Evolutionary conservation across 164 flowering plant species (phyloP), one percentile per base, ranked within the genome.

Genomic region (Warburgia ugandensis): DNA sequence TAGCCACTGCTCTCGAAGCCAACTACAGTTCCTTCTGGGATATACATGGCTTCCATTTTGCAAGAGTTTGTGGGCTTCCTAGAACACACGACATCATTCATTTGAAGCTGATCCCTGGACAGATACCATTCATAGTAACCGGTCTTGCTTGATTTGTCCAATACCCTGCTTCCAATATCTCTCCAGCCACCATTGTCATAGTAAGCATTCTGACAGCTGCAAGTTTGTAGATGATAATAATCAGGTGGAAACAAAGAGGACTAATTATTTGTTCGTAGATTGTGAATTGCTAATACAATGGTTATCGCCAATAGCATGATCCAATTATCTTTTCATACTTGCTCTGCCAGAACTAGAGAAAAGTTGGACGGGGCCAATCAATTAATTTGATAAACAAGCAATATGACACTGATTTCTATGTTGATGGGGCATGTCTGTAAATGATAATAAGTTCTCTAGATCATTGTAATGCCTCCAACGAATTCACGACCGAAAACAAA

Each of bases 41-140:
- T 58, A 22, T 68, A 68, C 92, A 87, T 87, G 67, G 60, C 85
- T 59, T 81, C 86, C 16, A 60, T 65, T 56, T 72, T 83, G 78
- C 71, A 68, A 8, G 86, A 77, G 45, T 78, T 81, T 31, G 68
- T 64, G 7, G 78, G 60, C 61, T 84, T 87, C 58, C 98, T 75
- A 13, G 95, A 91, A 20, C 95, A 88, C 36, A 87, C 94, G 14
- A 49, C 56, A 59, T 91, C 98, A 39, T 86, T 86, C 50, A 83
- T 83, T 65, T 77, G 84, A 62, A 87, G 81, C 37, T 61, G 68
- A 62, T 85, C 95, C 67, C 83, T 91, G 13, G 69, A 66, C 19
- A 91, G 82, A 58, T 79, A 74, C 98, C 98, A 84, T 52, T 81
- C 72, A 0, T 80, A 70, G 68, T 78, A 83, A 33, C 76, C 73